phyloP scores from a whole-genome alignment of 306 rosid genomes.

The Herpetospermum pedunculosum region DNA sequence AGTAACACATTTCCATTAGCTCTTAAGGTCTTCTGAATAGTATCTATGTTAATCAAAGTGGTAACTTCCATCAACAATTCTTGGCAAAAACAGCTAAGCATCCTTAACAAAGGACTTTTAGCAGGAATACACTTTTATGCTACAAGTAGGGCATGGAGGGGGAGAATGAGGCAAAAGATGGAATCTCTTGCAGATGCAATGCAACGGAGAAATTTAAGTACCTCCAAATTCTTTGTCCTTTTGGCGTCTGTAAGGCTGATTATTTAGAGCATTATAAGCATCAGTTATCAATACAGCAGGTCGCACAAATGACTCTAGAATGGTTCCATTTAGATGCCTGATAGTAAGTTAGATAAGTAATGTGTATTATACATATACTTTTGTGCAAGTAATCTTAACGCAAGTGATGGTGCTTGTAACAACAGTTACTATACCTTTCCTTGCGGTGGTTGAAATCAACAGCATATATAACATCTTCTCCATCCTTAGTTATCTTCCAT shows the following conservation, averaged over 20 bases:
- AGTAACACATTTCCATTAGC: conserved; percentile 78
- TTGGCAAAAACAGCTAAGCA: background rate
- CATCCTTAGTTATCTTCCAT: conserved; percentile 97
- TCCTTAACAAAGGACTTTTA: background rate
- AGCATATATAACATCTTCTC: conserved; percentile 93
- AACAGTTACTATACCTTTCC: conserved; percentile 43
- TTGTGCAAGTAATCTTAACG: background rate
- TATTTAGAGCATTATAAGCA: conserved; percentile 95
- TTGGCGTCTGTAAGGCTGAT: conserved; percentile 90
- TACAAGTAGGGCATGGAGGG: background rate
- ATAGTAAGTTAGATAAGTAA: conserved; percentile 13
- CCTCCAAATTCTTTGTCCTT: conserved; percentile 95
- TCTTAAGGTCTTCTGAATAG: conserved; percentile 70
- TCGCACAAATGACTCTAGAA: conserved; percentile 69
- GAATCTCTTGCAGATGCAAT: background rate
- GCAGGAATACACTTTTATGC: background rate
- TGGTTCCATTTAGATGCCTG: conserved; percentile 96
- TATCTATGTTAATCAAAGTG: conserved; percentile 41
- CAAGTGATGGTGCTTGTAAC: background rate
- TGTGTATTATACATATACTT: background rate
- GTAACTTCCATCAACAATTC: background rate
- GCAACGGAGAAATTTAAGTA: too few species aligned
- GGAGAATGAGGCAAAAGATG: background rate
- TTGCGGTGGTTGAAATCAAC: conserved; percentile 93
- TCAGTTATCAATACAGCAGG: conserved; percentile 96